Evolutionary conservation across 345 rosid species (phyloP).

Genomic region (Pugionium cornutum): DNA sequence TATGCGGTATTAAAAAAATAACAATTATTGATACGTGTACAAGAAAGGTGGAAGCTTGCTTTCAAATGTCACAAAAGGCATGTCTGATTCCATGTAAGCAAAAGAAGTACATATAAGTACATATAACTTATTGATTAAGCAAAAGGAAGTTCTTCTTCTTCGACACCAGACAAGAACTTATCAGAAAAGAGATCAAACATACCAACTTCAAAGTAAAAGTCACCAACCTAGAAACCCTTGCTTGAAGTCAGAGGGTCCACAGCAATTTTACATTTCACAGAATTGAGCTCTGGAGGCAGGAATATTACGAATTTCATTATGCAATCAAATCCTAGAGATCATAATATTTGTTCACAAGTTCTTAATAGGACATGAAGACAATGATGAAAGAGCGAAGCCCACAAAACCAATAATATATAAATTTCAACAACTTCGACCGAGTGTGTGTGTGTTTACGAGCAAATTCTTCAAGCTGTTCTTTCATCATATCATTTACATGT

Average conservation of each 20-base stretch:
- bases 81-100: not conserved
- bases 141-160: not conserved
- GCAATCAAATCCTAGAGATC: slow-evolving; percentile 31
- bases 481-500: slow-evolving; percentile 94
- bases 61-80: not conserved
- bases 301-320: slow-evolving; percentile 88
- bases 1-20: not conserved
- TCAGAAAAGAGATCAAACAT: not conserved
- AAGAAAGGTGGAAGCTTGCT: not conserved
- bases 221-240: slow-evolving; percentile 97
- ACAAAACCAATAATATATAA: slow-evolving; percentile 2
- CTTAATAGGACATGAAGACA: not conserved
- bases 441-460: slow-evolving; percentile 75
- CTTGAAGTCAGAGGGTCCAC: slow-evolving; percentile 94
- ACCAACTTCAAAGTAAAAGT: slow-evolving; percentile 96
- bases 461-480: slow-evolving; percentile 93
- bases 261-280: slow-evolving; percentile 91
- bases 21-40: slow-evolving; percentile 33
- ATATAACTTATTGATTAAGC: too few species aligned
- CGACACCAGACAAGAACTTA: not conserved
- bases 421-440: slow-evolving; percentile 46
- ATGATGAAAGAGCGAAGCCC: slow-evolving; percentile 1
- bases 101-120: not conserved
- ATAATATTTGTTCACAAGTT: not conserved
- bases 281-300: slow-evolving; percentile 85